Base-by-base conservation (phyloP, 805 yeast species). In the Schwanniomyces polymorphus region DNA sequence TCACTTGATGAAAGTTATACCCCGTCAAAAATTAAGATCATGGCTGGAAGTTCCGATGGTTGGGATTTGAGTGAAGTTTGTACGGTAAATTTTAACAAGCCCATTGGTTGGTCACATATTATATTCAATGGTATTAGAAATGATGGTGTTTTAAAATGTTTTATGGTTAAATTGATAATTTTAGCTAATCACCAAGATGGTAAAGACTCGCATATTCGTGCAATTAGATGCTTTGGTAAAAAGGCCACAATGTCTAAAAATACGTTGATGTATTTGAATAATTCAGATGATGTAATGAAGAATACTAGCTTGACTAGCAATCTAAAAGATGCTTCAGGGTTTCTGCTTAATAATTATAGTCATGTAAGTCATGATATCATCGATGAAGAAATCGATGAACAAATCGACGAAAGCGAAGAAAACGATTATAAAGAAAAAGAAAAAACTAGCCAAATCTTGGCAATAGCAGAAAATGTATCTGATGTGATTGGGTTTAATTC, bases 181-280 rank as follows among this genome's bases (percentile, higher is more conserved):
- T 61, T 80, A 7, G 79, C 88, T 1, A 94, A 95, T 57, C 97
- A 90, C 57, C 97, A 91, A 60, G 91, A 89, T 60, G 99, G 99
- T 40, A 94, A 92, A 60, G 99, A 94, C 63, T 85, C 97, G 0
- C 98, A 91, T 63, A 72, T 94, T 9, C 68, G 99, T 41, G 86
- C 91, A 0, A 74, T 91, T 14, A 81, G 72, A 63, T 88, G 57
- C 71, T 82, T 64, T 51, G 77, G 77, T 3, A 72, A 67, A 46
- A 72, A 70, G 47, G 44, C 65, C 3, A 40, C 52, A 7, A 21
- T 27, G 18, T 38, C 50, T 27, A 58, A 21, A 56, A 56, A n/a
- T 17, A 35, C 21, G 5, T 21, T 29, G 27, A 44, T 27, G 28
- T 16, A 26, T 14, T 38, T 38, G 23, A 38, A 38, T 26, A 38